Evolutionary conservation across 23 red algal genomes (phyloP).

Genomic region (Chondrus crispus): DNA sequence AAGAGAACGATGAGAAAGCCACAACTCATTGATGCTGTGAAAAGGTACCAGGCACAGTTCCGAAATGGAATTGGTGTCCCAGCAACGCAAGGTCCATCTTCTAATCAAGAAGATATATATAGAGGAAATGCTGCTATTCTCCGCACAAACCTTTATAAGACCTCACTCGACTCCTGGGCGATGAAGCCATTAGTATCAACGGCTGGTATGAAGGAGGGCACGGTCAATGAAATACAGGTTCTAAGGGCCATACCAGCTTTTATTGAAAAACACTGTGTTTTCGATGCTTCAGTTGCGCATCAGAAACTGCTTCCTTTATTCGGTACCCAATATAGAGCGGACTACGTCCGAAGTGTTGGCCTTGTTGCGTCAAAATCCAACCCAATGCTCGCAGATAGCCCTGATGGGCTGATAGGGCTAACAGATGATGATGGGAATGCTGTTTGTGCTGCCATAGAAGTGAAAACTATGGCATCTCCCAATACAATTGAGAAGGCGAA

Average conservation of each 20-base stretch:
- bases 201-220: neutral
- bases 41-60: neutral
- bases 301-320: neutral
- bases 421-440: neutral
- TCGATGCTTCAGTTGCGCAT: neutral
- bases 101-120: neutral
- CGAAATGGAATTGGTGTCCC: neutral
- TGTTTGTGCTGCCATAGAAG: neutral
- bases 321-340: neutral
- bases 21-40: neutral
- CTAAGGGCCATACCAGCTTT: neutral
- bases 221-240: neutral
- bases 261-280: neutral
- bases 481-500: neutral
- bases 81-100: neutral
- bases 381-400: neutral
- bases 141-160: neutral
- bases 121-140: neutral
- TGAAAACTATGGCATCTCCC: constrained; percentile 2
- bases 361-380: neutral
- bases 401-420: neutral
- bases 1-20: neutral
- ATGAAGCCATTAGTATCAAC: neutral
- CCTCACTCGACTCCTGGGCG: neutral
- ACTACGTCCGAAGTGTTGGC: neutral